Evolutionary conservation across 768 basidiomycete genomes (phyloP), one percentile per base, ranked within the genome.

Genomic region (Termitomyces sp.): DNA sequence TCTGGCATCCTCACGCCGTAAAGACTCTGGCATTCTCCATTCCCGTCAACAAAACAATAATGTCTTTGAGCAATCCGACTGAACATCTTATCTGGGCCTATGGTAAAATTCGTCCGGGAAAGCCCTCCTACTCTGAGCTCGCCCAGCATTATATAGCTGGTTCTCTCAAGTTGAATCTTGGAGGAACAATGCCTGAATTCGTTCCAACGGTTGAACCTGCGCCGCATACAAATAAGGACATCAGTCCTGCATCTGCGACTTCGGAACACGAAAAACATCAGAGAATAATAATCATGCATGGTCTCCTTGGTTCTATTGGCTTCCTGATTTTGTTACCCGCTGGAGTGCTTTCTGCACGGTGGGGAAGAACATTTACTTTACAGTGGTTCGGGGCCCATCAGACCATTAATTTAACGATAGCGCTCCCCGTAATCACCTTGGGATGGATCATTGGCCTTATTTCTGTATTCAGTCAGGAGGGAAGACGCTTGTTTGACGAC

Each of bases 381-480:
- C 72, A 70, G 55, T 88, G 86, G 86, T 80, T 86, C 69, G 78
- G 75, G n/a, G 70, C 72, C 3, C 87, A 89, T 62, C 76, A 76
- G 72, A 65, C 78, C 24, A 65, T 79, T 60, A 82, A 83, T 58
- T 76, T 80, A 63, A 63, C 72, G 9, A 49, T 86, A 31, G 84
- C 79, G 12, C 66, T 77, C 22, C 81, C 83, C 22, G 64, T 82
- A 42, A 79, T 84, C 60, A 71, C 75, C 6, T 59, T 79, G 15
- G 83, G 83, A 3, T 81, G 76, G 67, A 62, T 77, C 22, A 69
- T 84, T 15, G 84, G 80, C 2, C 77, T 78, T 27, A 67, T 78
- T n/a, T 73, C 79, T 15, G 78, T 82, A 2, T 68, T 70, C 34
- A 69, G 73, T 49, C 77, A 78, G 51, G 70, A 74, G 33, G 54